Evolutionary conservation across 345 rosid genomes (phyloP).

Genomic region (Rhizophora apiculata): DNA sequence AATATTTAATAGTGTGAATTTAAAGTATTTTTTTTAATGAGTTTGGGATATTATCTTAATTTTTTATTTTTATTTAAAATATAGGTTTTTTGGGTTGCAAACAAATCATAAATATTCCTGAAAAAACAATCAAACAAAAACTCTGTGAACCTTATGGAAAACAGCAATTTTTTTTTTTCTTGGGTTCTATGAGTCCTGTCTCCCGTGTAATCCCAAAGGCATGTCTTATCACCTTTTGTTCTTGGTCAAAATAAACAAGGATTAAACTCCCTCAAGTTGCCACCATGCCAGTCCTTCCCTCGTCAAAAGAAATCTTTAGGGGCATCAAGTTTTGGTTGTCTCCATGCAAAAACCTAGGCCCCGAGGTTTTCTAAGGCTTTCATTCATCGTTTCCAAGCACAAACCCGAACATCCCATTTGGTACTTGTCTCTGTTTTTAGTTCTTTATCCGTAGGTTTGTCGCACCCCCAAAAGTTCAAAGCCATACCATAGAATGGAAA

Average conservation of each 20-base stretch:
- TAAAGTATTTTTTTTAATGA: no score
- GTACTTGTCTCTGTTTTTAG: slow-evolving; percentile 4
- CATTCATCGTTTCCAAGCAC: slow-evolving; percentile 7
- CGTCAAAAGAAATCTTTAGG: slow-evolving; percentile 4
- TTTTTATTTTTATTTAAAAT: no score
- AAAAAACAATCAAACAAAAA: no score
- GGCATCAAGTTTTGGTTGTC: slow-evolving; percentile 11
- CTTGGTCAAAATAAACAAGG: slow-evolving; percentile 31
- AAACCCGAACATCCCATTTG: slow-evolving; percentile 6
- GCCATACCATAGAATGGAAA: background rate
- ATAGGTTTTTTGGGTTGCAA: no score
- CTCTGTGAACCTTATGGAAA: slow-evolving; percentile 3
- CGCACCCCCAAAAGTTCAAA: background rate
- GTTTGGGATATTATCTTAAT: no score
- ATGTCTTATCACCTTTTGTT: slow-evolving; percentile 37
- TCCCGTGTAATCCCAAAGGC: slow-evolving; percentile 50
- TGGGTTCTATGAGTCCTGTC: slow-evolving; percentile 15
- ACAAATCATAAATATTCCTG: no score
- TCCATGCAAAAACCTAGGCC: slow-evolving; percentile 5
- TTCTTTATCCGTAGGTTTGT: slow-evolving; percentile 3
- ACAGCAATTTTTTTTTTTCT: background rate
- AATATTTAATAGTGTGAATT: no score
- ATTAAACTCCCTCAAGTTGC: slow-evolving; percentile 12
- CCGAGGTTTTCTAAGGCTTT: slow-evolving; percentile 9
- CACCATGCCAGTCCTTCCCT: slow-evolving; percentile 30